Evolutionary conservation across 2,329 filamentous ascomycete genomes (phyloP).

Genomic region (Colletotrichum trifolii): DNA sequence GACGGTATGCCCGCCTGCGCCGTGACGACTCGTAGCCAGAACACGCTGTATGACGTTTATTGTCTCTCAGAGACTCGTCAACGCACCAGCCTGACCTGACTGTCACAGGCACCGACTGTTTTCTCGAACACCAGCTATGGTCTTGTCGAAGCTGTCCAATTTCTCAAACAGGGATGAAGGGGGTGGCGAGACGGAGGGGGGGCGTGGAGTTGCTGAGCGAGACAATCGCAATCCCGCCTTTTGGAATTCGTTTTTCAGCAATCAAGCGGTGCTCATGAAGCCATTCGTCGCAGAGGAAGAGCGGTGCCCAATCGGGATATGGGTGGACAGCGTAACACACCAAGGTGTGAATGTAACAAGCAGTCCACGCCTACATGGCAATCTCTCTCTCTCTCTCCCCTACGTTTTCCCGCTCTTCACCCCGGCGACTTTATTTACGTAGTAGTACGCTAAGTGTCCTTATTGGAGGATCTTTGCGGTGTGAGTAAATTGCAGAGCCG

Average conservation of each 20-base stretch:
- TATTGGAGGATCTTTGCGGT: neutral
- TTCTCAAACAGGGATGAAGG: neutral
- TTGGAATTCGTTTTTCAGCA: conserved; percentile 27
- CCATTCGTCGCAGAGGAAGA: conserved; percentile 22
- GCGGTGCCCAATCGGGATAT: conserved; percentile 30
- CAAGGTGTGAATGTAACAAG: conserved; percentile 18
- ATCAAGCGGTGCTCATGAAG: conserved; percentile 28
- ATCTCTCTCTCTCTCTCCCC: conserved; percentile 4
- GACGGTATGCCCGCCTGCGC: neutral
- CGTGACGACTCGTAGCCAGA: neutral
- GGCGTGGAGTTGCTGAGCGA: conserved; percentile 26
- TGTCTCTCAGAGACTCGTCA: neutral
- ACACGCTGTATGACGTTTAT: conserved; percentile 2
- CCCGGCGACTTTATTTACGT: too few relatives aligned
- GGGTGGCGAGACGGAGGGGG: neutral
- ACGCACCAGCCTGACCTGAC: neutral
- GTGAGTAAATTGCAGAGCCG: neutral
- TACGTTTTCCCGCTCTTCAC: neutral
- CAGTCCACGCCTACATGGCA: conserved; percentile 21
- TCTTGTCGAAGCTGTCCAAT: neutral
- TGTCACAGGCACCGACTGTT: neutral
- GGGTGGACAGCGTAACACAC: conserved; percentile 7
- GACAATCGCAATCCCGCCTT: conserved; percentile 33
- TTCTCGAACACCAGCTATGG: neutral
- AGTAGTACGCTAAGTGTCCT: conserved; percentile 4